Conservation (phyloP, 2,329 filamentous ascomycete species). For the Neonectria faginata region DNA sequence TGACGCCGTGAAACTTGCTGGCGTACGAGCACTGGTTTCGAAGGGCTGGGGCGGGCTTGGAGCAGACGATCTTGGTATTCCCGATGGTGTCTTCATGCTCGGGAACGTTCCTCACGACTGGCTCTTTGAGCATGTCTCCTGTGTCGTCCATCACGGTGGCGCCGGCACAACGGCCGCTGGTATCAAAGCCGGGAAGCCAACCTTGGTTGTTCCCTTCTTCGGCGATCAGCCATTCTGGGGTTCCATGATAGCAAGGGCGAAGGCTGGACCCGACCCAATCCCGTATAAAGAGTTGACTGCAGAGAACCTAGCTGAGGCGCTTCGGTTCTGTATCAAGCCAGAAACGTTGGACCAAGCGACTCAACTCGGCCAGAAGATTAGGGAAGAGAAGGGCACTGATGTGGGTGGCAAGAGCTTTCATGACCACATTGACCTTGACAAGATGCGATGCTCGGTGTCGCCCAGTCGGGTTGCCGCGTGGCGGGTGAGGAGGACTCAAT, state of each 20-base stretch:
- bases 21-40: constrained; percentile 83
- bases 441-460: constrained; percentile 76
- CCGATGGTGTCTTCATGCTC: constrained; percentile 83
- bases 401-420: constrained; percentile 77
- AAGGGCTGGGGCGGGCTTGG: constrained; percentile 91
- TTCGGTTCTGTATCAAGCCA: constrained; percentile 69
- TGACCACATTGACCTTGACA: constrained; percentile 73
- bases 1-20: constrained; percentile 73
- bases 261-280: constrained; percentile 78
- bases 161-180: constrained; percentile 90
- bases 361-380: constrained; percentile 72
- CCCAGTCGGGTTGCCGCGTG: constrained; percentile 79
- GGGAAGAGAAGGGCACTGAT: constrained; percentile 73
- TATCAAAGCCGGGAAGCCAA: constrained; percentile 83
- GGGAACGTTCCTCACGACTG: constrained; percentile 91
- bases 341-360: constrained; percentile 68
- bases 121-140: constrained; percentile 84
- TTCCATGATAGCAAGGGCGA: constrained; percentile 77
- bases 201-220: constrained; percentile 87
- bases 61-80: constrained; percentile 75
- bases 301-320: constrained; percentile 73
- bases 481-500: constrained; percentile 75
- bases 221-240: constrained; percentile 89
- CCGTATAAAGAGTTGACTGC: constrained; percentile 75
- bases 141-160: constrained; percentile 88